phyloP scores from a whole-genome alignment of 2,329 filamentous ascomycete genomes.

The Aspergillus fumigatiaffinis region DNA sequence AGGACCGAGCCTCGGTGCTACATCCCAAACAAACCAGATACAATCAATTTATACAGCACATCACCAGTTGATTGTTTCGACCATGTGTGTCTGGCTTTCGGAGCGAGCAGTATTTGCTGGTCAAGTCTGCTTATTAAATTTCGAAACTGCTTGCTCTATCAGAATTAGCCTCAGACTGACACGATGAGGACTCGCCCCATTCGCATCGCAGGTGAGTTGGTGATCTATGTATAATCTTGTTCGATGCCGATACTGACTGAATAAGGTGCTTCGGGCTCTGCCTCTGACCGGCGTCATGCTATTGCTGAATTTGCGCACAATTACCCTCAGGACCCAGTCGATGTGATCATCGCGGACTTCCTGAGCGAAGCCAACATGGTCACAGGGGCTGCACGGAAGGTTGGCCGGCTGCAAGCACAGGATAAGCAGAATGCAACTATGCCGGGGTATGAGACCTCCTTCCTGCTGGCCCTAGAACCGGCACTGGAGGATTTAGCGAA shows the following conservation, averaged over 20 bases:
- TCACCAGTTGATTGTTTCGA: not conserved
- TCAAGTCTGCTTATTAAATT: not conserved
- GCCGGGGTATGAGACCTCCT: constrained; percentile 50
- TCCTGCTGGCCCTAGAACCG: constrained; percentile 47
- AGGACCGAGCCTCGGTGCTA: not conserved
- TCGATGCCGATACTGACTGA: not conserved
- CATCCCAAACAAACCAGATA: not conserved
- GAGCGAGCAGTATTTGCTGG: not conserved
- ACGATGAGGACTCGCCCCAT: constrained; percentile 21
- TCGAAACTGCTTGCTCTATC: not conserved
- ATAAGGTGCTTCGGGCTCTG: constrained; percentile 44
- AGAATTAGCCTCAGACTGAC: not conserved
- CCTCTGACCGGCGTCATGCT: constrained; percentile 44
- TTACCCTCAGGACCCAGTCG: constrained; percentile 42
- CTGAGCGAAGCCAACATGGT: constrained; percentile 54
- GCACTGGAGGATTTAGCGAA: constrained; percentile 38
- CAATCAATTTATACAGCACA: not conserved
- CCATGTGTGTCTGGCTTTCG: not conserved
- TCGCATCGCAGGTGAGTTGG: constrained; percentile 25
- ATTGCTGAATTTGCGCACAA: constrained; percentile 41
- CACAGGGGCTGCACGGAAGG: constrained; percentile 28
- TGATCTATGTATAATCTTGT: not conserved
- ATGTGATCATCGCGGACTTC: constrained; percentile 47
- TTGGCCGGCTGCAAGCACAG: constrained; percentile 31
- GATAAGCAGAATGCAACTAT: constrained; percentile 4